Conservation (phyloP, 2,329 filamentous ascomycete species). For the Furcasterigmium furcatum region DNA sequence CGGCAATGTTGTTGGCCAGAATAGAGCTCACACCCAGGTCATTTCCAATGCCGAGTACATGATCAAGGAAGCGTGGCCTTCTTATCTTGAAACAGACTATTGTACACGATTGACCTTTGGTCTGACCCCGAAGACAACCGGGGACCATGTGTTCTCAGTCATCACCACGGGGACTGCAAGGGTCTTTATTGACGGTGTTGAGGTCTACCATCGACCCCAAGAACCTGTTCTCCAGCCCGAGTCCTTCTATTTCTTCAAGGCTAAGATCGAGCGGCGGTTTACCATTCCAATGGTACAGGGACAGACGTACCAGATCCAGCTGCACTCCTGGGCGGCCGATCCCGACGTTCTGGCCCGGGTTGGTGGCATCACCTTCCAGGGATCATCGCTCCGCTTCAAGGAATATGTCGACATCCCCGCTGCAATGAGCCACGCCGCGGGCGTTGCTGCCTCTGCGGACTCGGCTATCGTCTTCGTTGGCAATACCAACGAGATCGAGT, state of each 20-base stretch:
- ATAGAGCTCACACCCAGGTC: not conserved
- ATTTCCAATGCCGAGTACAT: not conserved
- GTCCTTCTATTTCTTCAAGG: not conserved
- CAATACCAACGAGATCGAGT: conserved; percentile 60
- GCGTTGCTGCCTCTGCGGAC: conserved; percentile 29
- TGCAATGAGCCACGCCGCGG: not conserved
- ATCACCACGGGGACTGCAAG: not conserved
- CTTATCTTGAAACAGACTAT: not conserved
- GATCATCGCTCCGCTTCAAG: not conserved
- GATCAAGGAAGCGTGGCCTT: not conserved
- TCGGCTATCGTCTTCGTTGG: conserved; percentile 55
- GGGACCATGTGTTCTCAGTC: not conserved
- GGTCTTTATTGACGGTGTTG: not conserved
- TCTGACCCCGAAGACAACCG: not conserved
- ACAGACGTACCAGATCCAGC: not conserved
- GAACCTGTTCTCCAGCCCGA: not conserved
- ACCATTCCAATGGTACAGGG: not conserved
- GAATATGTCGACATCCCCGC: not conserved
- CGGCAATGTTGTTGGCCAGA: not conserved
- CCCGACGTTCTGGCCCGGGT: not conserved
- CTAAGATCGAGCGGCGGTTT: not conserved
- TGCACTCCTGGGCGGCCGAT: not conserved
- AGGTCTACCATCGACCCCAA: not conserved
- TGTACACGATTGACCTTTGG: not conserved
- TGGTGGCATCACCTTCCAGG: not conserved